Base-by-base conservation (phyloP, 2,329 filamentous ascomycete genomes). In the Colletotrichum godetiae region DNA sequence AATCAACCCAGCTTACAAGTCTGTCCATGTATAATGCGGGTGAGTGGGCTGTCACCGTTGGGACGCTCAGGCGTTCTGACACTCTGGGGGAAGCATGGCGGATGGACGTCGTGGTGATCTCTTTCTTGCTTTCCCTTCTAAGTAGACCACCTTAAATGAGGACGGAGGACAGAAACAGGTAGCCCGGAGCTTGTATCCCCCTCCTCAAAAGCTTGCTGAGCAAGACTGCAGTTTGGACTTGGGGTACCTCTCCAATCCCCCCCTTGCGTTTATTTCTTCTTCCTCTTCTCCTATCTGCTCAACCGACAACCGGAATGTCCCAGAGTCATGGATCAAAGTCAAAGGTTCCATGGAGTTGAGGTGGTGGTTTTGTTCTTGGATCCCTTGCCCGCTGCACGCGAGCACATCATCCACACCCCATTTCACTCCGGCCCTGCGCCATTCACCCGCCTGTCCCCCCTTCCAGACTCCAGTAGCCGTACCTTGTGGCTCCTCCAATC, bases 341-440 rank as follows among this genome's bases (percentile, higher is more conserved):
- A 59, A 63, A 62, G 65, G 55, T 60, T 70, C 56, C 59, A 57
- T 33, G 60, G 29, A 52, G 60, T 24, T 31, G 42, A 52, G 5
- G 42, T 35, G 29, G 29, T 53, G 53, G 37, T 42, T 49, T 64
- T 73, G 33, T 60, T 67, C 67, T 70, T 66, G 71, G 68, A 68
- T 72, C 72, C 68, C 67, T 62, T 73, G 71, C 60, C 29, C 13
- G 49, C 46, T 52, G 68, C 72, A 74, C 68, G 72, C 68, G 72
- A 74, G 68, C 72, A 74, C 68, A 72, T 71, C 67, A 74, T 64
- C 52, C 66, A 29, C 46, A 56, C 58, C 65, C 72, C 52, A 64
- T 72, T 56, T 68, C 57, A 37, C 68, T 68, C 68, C 67, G 61
- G 49, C 62, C 61, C 46, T 72, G 55, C 67, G 35, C 49, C 55